These are phyloP conservation scores for Remersonia thermophila DNA, from an alignment of 2,329 filamentous ascomycete genomes.

Conservation along the genomic window DNA sequence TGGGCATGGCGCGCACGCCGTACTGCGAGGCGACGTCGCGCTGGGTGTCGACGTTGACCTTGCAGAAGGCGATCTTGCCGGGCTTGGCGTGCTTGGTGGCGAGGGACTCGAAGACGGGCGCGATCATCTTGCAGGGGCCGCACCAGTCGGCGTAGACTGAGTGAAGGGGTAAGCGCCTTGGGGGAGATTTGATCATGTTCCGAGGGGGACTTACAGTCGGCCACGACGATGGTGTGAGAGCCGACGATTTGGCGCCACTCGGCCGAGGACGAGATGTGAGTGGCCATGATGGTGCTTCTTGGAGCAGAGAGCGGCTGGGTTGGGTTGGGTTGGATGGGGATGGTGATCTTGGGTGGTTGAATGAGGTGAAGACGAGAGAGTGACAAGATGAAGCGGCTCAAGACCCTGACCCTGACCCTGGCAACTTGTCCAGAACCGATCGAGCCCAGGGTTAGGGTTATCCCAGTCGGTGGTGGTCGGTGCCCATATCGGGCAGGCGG, in stretches of 20 bases:
- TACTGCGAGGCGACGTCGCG: conserved; percentile 64
- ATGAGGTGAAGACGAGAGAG: background rate
- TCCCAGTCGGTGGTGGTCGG: no score
- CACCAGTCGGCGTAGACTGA: conserved; percentile 93
- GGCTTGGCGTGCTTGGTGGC: conserved; percentile 68
- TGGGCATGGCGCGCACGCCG: conserved; percentile 78
- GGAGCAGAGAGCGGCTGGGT: no score
- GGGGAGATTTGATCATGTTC: conserved; percentile 6
- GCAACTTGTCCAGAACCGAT: conserved; percentile 3
- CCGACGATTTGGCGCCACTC: conserved; percentile 64
- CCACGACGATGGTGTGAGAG: conserved; percentile 67
- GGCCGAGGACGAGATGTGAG: conserved; percentile 49
- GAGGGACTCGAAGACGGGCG: conserved; percentile 77
- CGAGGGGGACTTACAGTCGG: conserved; percentile 60
- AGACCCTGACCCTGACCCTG: no score
- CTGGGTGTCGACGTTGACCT: conserved; percentile 82
- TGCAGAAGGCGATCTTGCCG: conserved; percentile 75
- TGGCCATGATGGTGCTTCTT: conserved; percentile 30
- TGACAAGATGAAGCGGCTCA: no score
- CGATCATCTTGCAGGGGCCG: conserved; percentile 84
- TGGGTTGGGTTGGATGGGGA: no score
- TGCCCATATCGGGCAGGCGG: conserved; percentile 11
- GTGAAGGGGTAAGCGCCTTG: conserved; percentile 12
- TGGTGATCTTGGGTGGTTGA: background rate
- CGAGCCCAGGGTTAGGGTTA: conserved; percentile 8